Base-by-base conservation (phyloP, 495 filamentous ascomycete genomes). In the Podospora appendiculata region DNA sequence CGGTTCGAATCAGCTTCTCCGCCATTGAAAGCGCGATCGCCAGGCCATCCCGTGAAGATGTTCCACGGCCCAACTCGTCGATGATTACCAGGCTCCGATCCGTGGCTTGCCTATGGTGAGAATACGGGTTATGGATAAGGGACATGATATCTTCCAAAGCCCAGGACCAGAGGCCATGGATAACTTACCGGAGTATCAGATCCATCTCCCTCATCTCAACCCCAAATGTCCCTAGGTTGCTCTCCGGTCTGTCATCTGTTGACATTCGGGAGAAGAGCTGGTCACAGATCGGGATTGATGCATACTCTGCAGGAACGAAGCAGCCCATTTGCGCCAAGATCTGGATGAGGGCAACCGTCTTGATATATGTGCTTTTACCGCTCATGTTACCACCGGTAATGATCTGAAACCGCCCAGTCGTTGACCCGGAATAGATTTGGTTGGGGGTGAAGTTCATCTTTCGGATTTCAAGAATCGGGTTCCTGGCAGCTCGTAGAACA, bases 321-420 rank as follows among this genome's bases (percentile, higher is more conserved):
- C 82, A 89, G 32, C 93, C 93, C 52, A 94, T 83, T 59, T 98
- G 93, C 5, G 89, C 89, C 89, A 98, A 93, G 45, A 98, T 79
- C 32, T 84, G 79, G 65, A 92, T 83, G 9, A 98, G 72, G 14
- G 92, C 89, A 40, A 96, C 73, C 7, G 83, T 85, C 53, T 89
- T 84, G 61, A 97, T 95, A 70, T 94, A 97, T 0, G 92, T 97
- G 54, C 89, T 89, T 63, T 96, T 96, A n/a, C 93, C 93, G 59
- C 89, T 94, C 94, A 96, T 97, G 66, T 98, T 98, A 67, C 89
- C 93, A 40, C 93, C 93, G 6, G 93, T 96, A 61, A 98, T 85
- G 54, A 97, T 88, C 54, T 95, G 89, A 65, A 96, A 91, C 8
- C 92, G 82, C 34, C 77, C 79, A 52, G 88, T 82, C 32, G 83